Evolutionary conservation across 768 basidiomycete genomes (phyloP).

Genomic region (Boletus sensibilis): DNA sequence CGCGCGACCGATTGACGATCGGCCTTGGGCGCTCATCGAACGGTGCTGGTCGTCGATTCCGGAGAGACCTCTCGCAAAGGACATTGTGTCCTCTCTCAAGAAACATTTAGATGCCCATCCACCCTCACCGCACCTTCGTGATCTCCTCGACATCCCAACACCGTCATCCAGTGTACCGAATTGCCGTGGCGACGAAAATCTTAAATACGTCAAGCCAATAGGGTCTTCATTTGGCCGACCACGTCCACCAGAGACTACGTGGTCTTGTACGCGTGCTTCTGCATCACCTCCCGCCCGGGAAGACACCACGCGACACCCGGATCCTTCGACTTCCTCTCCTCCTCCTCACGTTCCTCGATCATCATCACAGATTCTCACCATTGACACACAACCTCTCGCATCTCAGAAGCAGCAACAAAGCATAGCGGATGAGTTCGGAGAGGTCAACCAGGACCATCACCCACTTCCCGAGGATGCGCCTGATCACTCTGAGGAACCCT

Average conservation of each 20-base stretch:
- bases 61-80: background rate
- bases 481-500: too few species aligned
- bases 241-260: background rate
- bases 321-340: background rate
- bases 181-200: background rate
- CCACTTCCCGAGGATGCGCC: too few species aligned
- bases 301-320: background rate
- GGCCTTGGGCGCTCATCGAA: slow-evolving; percentile 3
- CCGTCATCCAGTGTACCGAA: background rate
- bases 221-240: background rate
- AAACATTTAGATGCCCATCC: background rate
- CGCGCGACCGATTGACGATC: slow-evolving; percentile 2
- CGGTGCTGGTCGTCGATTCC: slow-evolving; percentile 2
- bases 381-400: too few species aligned
- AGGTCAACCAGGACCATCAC: too few species aligned
- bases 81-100: background rate
- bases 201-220: background rate
- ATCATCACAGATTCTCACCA: too few species aligned
- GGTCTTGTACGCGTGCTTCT: background rate
- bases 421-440: too few species aligned
- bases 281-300: too few species aligned
- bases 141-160: background rate
- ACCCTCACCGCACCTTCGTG: background rate
- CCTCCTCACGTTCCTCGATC: too few species aligned
- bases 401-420: too few species aligned